Evolutionary conservation across 371 early-diverging fungal species (phyloP).

Genomic region (Apophysomyces sp.): DNA sequence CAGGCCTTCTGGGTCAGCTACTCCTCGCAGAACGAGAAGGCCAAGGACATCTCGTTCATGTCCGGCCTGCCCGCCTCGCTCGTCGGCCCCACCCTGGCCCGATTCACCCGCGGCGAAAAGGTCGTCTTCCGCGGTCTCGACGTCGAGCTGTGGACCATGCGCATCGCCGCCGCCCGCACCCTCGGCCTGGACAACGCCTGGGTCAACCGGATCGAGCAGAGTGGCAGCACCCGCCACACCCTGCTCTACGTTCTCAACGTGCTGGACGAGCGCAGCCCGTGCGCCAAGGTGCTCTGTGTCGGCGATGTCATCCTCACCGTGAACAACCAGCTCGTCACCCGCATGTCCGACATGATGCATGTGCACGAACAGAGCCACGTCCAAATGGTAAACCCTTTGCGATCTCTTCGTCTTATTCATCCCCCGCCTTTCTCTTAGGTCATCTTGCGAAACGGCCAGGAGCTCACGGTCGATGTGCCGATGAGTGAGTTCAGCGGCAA

Average conservation of each 20-base stretch:
- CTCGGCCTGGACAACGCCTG: slow-evolving; percentile 79
- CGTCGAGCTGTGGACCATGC: slow-evolving; percentile 78
- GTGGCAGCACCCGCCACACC: slow-evolving; percentile 60
- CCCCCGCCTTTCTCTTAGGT: slow-evolving; percentile 13
- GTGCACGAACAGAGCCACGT: slow-evolving; percentile 19
- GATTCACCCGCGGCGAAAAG: slow-evolving; percentile 33
- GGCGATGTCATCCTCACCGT: slow-evolving; percentile 88
- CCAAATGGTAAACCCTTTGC: background rate
- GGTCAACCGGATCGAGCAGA: slow-evolving; percentile 70
- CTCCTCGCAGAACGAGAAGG: slow-evolving; percentile 64
- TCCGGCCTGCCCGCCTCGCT: slow-evolving; percentile 52
- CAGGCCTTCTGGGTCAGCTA: slow-evolving; percentile 79
- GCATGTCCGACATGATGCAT: slow-evolving; percentile 66
- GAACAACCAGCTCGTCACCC: slow-evolving; percentile 65
- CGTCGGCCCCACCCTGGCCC: slow-evolving; percentile 38
- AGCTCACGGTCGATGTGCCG: slow-evolving; percentile 48
- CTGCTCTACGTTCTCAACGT: slow-evolving; percentile 71
- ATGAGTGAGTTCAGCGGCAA: slow-evolving; percentile 54
- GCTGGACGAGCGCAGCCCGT: slow-evolving; percentile 51
- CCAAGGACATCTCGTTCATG: slow-evolving; percentile 66
- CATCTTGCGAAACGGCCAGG: slow-evolving; percentile 62
- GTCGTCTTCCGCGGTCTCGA: slow-evolving; percentile 60
- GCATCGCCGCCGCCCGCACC: slow-evolving; percentile 76
- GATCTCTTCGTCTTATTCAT: background rate
- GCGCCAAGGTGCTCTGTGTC: slow-evolving; percentile 63